These are phyloP conservation scores for Solanum raphanifolium DNA, from an alignment of 257 asterid genomes.

Conservation along the genomic window DNA sequence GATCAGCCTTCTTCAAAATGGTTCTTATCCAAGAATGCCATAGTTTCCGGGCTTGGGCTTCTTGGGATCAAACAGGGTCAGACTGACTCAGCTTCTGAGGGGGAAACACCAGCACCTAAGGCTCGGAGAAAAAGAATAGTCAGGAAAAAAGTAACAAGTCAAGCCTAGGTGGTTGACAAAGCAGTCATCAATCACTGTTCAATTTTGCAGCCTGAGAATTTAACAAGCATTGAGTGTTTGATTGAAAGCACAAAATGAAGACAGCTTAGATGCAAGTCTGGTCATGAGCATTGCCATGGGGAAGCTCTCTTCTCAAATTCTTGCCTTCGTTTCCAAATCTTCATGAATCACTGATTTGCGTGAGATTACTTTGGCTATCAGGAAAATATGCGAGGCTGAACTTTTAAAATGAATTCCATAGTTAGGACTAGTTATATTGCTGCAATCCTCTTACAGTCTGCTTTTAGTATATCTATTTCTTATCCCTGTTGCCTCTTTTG, in stretches of 20 bases:
- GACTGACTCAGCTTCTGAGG: slow-evolving; percentile 21
- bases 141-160: slow-evolving; percentile 49
- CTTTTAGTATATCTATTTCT: background rate
- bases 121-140: slow-evolving; percentile 73
- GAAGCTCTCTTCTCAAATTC: background rate
- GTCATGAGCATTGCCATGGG: background rate
- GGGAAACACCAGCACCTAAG: slow-evolving; percentile 48
- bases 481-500: background rate
- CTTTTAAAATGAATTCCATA: background rate
- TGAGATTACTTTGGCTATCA: background rate
- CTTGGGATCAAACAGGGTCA: slow-evolving; percentile 69
- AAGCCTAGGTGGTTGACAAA: background rate
- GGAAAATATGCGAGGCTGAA: background rate
- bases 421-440: background rate
- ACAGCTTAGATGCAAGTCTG: background rate
- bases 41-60: slow-evolving; percentile 86
- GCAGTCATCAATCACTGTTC: background rate
- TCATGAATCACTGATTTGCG: background rate
- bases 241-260: background rate
- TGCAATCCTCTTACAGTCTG: background rate
- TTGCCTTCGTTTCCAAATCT: background rate
- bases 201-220: background rate
- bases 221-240: background rate
- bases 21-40: slow-evolving; percentile 78
- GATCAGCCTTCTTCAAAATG: slow-evolving; percentile 60